Base-by-base conservation (phyloP, 371 early-diverging fungal genomes). In the Mucor piriformis region DNA sequence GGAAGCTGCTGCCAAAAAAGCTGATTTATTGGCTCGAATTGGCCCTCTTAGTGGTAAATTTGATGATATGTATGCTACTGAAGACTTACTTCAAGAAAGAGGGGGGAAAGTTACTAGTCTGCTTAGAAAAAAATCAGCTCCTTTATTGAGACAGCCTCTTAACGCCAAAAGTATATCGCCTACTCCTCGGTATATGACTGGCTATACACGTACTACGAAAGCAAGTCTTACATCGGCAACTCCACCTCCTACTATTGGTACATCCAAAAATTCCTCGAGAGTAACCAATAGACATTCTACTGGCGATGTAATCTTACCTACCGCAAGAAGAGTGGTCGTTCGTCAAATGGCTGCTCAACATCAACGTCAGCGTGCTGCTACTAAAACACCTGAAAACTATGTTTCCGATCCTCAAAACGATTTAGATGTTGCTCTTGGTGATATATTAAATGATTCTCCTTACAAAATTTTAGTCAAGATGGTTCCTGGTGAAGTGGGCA, bases 361-460 rank as follows among this genome's bases (percentile, higher is more conserved):
- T 11, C 54, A 51, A 37, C 40, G 47, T 7, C 61, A 50, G 13
- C 61, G 58, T 13, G 32, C 38, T 8, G n/a, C 49, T 11, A 35
- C 63, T 0, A 57, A 60, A 20, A 58, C 61, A 13, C 67, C 66
- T 11, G 59, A 72, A 24, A 58, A 70, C 38, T 89, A 89, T 61
- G 74, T 85, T 6, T 79, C 92, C 2, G 84, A 90, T 67, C 82
- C 87, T 20, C 76, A 73, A 47, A 88, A 88, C 57, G 85, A 79
- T 34, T 60, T 91, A 57, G 92, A 91, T 71, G 83, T 88, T 3
- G 88, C 86, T 47, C 70, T 91, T 0, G 92, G 88, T 11, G 59
- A 77, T 25, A 84, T 90, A 29, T 85, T 91, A 16, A 91, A 91
- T 52, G 82, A 81, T 24, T 73, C 73, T 3, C 77, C 77, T 2